Conservation (phyloP, 2,329 filamentous ascomycete genomes). For the Colletotrichum cordylinicola region DNA sequence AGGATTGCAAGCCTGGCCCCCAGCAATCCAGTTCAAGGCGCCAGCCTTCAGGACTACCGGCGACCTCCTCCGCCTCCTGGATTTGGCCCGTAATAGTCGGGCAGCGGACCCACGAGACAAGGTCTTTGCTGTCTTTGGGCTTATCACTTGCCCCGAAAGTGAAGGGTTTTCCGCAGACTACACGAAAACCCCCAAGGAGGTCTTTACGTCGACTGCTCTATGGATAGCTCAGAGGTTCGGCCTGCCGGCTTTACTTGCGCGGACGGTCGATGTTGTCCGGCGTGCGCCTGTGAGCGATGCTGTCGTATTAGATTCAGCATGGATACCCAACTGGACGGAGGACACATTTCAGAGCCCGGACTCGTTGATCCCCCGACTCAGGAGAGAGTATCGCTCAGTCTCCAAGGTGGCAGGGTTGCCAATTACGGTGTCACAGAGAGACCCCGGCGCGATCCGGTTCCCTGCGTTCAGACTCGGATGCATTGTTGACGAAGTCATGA, state of each 20-base stretch:
- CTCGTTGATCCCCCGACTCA: background rate
- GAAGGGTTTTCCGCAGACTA: slow-evolving; percentile 26
- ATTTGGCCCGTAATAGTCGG: background rate
- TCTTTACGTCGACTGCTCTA: background rate
- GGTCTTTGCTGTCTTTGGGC: slow-evolving; percentile 28
- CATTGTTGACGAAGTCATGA: background rate
- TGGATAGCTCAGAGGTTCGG: slow-evolving; percentile 4
- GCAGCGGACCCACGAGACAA: slow-evolving; percentile 30
- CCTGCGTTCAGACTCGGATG: background rate
- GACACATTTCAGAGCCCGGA: background rate
- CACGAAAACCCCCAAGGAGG: background rate
- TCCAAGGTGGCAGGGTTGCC: background rate
- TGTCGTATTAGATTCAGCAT: background rate
- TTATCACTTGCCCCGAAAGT: slow-evolving; percentile 24
- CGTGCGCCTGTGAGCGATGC: background rate
- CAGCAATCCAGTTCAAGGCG: background rate
- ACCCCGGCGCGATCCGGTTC: background rate
- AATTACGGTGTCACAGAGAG: background rate
- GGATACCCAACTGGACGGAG: background rate
- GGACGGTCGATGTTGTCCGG: background rate
- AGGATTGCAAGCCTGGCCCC: background rate
- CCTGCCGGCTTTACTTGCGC: background rate
- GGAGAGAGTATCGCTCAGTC: background rate
- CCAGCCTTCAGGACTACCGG: background rate
- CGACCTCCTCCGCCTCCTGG: background rate